Evolutionary conservation across 208 protist genomes (phyloP).

Genomic region (Porcisia deanei): DNA sequence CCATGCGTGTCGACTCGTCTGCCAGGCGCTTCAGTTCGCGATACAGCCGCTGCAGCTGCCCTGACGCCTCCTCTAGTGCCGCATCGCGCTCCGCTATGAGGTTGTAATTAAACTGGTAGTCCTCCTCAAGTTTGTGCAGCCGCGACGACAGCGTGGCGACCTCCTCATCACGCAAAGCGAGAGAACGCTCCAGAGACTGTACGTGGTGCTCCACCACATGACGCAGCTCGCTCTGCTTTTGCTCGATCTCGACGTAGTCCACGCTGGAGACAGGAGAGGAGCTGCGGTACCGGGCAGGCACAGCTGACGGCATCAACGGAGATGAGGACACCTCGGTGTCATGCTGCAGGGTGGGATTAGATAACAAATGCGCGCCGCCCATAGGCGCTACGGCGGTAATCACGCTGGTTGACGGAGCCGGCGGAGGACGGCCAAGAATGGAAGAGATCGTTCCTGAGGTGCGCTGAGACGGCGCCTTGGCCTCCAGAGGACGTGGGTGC

Average conservation of each 20-base stretch:
- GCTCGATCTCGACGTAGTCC: slow-evolving; percentile 84
- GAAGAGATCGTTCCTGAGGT: slow-evolving; percentile 20
- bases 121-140: slow-evolving; percentile 79
- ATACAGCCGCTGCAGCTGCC: slow-evolving; percentile 80
- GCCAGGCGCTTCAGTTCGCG: slow-evolving; percentile 67
- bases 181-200: slow-evolving; percentile 56
- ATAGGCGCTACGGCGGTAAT: not conserved
- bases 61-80: slow-evolving; percentile 78
- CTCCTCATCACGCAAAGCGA: slow-evolving; percentile 71
- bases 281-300: slow-evolving; percentile 5
- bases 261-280: slow-evolving; percentile 31
- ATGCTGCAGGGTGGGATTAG: not conserved
- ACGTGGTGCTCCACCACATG: slow-evolving; percentile 77
- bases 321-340: slow-evolving; percentile 17
- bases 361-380: not conserved
- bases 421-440: slow-evolving; percentile 29
- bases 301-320: not conserved
- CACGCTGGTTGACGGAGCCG: slow-evolving; percentile 7
- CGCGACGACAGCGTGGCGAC: slow-evolving; percentile 51
- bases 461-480: slow-evolving; percentile 7
- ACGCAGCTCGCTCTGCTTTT: slow-evolving; percentile 83
- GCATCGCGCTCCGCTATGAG: slow-evolving; percentile 86
- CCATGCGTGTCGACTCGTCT: slow-evolving; percentile 34
- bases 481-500: not conserved
- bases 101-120: slow-evolving; percentile 92